Evolutionary conservation across 2,329 filamentous ascomycete genomes (phyloP).

Genomic region (Trichoderma endophyticum): DNA sequence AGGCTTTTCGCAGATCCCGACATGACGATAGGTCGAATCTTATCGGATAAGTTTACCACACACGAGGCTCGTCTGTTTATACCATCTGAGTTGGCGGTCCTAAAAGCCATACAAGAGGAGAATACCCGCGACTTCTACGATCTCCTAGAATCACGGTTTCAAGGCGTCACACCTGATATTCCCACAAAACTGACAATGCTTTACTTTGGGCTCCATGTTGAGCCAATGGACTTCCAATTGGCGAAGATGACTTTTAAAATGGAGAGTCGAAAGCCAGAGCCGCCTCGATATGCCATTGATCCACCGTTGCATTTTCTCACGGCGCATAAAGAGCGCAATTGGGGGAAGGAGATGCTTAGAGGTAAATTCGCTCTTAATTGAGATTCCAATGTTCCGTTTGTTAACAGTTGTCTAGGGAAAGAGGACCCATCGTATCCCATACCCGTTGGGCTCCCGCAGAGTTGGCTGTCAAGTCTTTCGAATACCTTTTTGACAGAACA

Average conservation of each 20-base stretch:
- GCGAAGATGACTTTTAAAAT: constrained; percentile 26
- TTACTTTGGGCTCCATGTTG: constrained; percentile 46
- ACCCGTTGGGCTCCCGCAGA: not conserved
- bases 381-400: no score
- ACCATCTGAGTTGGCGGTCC: constrained; percentile 26
- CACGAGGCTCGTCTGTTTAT: constrained; percentile 35
- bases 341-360: constrained; percentile 26
- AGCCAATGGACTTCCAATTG: constrained; percentile 31
- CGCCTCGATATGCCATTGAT: constrained; percentile 21
- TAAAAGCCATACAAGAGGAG: constrained; percentile 33
- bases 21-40: constrained; percentile 30
- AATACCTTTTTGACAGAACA: not conserved
- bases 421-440: not conserved
- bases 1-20: constrained; percentile 25
- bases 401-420: not conserved
- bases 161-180: constrained; percentile 28
- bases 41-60: constrained; percentile 33
- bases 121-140: constrained; percentile 31
- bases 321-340: constrained; percentile 31
- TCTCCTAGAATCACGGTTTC: constrained; percentile 33
- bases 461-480: not conserved
- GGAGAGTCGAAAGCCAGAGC: constrained; percentile 21
- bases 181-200: constrained; percentile 45
- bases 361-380: constrained; percentile 19
- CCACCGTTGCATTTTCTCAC: constrained; percentile 35